Evolutionary conservation across 192 early-diverging fungal genomes (phyloP), one percentile per base, ranked within the genome.

Genomic region (Backusella macrospora): DNA sequence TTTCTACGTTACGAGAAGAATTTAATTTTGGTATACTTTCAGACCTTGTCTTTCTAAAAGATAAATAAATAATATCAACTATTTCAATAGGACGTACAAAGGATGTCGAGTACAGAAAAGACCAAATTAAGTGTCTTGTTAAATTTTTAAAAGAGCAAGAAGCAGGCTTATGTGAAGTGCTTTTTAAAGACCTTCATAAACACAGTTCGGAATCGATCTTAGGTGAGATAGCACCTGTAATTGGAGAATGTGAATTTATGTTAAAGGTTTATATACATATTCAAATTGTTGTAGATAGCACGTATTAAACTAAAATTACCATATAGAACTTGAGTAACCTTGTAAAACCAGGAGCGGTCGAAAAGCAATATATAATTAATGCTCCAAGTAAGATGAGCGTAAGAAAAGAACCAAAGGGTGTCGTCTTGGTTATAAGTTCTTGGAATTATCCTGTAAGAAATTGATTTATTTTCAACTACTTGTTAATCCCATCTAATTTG

Each of bases 341-440:
- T 84, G 79, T 85, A n/a, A 78, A 79, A 46, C 83, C 87, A 4
- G 78, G 85, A 15, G 45, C 68, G 42, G 76, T 82, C 67, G 73
- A 77, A 47, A 59, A 71, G 49, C 76, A 82, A 26, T 37, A 29
- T 52, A 62, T 85, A 6, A 70, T 81, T 12, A 81, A 87, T 59
- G 48, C 74, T 62, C 6, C 88, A 26, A 84, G 88, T 76, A 78
- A 65, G 16, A 64, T 80, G 34, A 78, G 83, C 39, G 75, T 91
- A 52, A 88, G 91, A 45, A 88, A 85, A 62, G 92, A 94, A 14
- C 95, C 97, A 4, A 79, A 90, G 48, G 96, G 96, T 66, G 74
- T 92, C 12, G 90, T 90, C 10, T 74, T 92, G 52, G 79, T 93
- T 62, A 87, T 96, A 62, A 81, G 82, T 26, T 65, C 82, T 6